Base-by-base conservation (phyloP, 768 basidiomycete genomes). In the Hemileccinum impolitum region DNA sequence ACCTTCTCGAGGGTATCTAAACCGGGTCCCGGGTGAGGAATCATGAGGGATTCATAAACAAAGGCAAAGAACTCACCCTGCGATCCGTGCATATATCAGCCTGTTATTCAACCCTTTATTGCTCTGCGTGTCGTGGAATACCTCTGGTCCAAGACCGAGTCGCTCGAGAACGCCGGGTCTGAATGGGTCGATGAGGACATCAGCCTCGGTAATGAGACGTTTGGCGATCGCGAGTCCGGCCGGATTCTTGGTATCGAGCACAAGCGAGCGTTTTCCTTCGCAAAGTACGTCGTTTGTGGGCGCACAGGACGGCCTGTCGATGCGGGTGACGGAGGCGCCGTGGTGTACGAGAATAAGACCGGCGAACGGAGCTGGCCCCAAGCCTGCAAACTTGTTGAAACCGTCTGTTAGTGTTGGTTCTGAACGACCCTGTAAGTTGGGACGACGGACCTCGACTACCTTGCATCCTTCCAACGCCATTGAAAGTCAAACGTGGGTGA, bases 181-280 rank as follows among this genome's bases (percentile, higher is more conserved):
- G 64, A 87, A 93, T 1, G 90, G 82, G 61, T 93, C 90, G 58
- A 93, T 87, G 39, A 92, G 70, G 14, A 92, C 76, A 64, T 93
- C 90, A n/a, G 87, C 85, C 31, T 74, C 65, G 25, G 71, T 63
- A 19, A 91, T 77, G 50, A 93, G 71, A 39, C 72, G 77, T 62
- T 75, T 75, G 47, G 85, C 60, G 17, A 82, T 61, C 17, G 75
- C 75, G 37, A 77, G 64, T 28, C 90, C 90, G 25, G 73, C 74
- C 10, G 72, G 64, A 8, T 73, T 63, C 70, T 91, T 92, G 15
- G 81, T 74, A 57, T 87, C 79, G 48, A 92, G 70, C 14, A 78
- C 72, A 45, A 90, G 73, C n/a, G 89, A 89, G 7, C 84, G 82
- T 61, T 93, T 92, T 17, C 83, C 80, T 28, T 86, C 79, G 59